Evolutionary conservation across 2,329 filamentous ascomycete genomes (phyloP).

Genomic region (Aspergillus carbonarius): DNA sequence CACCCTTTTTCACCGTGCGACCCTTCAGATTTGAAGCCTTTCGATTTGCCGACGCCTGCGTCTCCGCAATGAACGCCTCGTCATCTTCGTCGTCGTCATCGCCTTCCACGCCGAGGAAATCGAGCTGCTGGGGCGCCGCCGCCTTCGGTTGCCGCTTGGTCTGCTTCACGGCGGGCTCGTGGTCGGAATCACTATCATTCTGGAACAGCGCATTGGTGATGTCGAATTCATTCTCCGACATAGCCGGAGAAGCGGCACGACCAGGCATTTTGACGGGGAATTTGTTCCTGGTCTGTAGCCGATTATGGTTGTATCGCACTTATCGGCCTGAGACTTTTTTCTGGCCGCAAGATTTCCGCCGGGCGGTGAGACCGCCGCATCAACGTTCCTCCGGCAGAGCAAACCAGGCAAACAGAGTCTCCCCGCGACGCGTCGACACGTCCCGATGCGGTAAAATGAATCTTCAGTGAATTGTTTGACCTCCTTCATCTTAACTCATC

Average conservation of each 20-base stretch:
- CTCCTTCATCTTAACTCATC: neutral
- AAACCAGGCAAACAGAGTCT: constrained; percentile 18
- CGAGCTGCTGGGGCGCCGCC: constrained; percentile 36
- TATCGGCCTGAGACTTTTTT: constrained; percentile 18
- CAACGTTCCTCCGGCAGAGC: constrained; percentile 17
- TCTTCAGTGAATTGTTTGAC: constrained; percentile 4
- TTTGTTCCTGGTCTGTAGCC: neutral
- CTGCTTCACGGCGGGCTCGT: constrained; percentile 34
- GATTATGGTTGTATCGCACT: neutral
- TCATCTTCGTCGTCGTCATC: constrained; percentile 63
- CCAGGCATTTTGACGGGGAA: constrained; percentile 59
- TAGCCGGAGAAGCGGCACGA: constrained; percentile 74
- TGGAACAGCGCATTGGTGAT: constrained; percentile 77
- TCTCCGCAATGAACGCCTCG: constrained; percentile 84
- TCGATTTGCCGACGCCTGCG: constrained; percentile 82
- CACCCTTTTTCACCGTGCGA: constrained; percentile 86
- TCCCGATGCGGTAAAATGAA: constrained; percentile 42
- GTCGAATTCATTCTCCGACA: constrained; percentile 88
- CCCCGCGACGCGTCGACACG: constrained; percentile 41
- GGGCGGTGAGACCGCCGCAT: constrained; percentile 30
- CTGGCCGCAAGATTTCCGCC: constrained; percentile 21
- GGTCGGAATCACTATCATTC: constrained; percentile 51
- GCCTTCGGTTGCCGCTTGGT: constrained; percentile 55
- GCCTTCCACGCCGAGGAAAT: constrained; percentile 60
- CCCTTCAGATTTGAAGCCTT: constrained; percentile 81